Evolutionary conservation across 208 protist species (phyloP).

Genomic region (Spongospora subterranea): DNA sequence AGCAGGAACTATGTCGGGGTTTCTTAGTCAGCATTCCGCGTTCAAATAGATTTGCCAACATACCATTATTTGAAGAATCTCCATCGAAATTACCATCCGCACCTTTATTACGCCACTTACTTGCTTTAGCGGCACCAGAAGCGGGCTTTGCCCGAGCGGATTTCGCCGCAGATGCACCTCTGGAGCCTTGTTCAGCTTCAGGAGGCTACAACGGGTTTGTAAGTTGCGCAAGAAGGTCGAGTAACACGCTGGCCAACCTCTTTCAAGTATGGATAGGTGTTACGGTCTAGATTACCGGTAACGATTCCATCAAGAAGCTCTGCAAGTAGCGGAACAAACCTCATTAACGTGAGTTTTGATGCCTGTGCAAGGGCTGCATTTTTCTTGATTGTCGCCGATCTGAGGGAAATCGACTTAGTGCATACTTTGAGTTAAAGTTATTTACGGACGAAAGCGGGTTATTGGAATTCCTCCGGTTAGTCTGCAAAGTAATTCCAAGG

Average conservation of each 20-base stretch:
- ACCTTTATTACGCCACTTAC: slow-evolving; percentile 41
- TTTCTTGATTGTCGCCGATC: slow-evolving; percentile 47
- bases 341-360: not conserved
- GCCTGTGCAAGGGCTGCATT: not conserved
- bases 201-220: not conserved
- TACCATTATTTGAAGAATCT: not conserved
- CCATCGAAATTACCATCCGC: not conserved
- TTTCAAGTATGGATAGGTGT: slow-evolving; percentile 14
- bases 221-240: not conserved
- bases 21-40: not conserved
- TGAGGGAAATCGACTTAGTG: not conserved
- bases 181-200: not conserved
- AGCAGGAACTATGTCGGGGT: not conserved
- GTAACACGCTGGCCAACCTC: not conserved
- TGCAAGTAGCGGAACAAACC: not conserved
- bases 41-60: not conserved
- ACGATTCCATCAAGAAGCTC: slow-evolving; percentile 10
- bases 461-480: slow-evolving; percentile 4
- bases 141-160: slow-evolving; percentile 11
- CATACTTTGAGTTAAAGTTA: not conserved
- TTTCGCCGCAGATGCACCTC: slow-evolving; percentile 8
- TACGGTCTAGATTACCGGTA: not conserved
- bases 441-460: not conserved
- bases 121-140: not conserved
- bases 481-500: slow-evolving; percentile 12